phyloP scores from a whole-genome alignment of 495 filamentous ascomycete genomes.

The Aspergillus sclerotioniger region DNA sequence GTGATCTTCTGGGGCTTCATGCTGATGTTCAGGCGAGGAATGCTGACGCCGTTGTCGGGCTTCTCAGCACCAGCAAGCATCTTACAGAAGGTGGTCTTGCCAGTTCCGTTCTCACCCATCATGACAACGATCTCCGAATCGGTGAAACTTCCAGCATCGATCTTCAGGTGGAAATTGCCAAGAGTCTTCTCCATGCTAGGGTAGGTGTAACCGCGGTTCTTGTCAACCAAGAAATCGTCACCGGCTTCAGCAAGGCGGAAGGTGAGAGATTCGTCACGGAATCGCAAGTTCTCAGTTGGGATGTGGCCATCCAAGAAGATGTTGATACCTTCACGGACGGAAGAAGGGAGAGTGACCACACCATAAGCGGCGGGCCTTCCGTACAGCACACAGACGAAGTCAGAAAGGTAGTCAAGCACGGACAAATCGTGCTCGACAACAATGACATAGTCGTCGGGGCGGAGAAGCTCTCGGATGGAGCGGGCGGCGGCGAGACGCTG shows the following conservation, averaged over 20 bases:
- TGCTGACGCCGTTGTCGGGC: conserved; percentile 70
- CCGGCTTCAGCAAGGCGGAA: conserved; percentile 93
- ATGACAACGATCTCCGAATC: conserved; percentile 98
- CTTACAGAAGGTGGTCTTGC: conserved; percentile 96
- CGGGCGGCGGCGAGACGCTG: conserved; percentile 90
- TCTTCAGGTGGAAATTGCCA: conserved; percentile 78
- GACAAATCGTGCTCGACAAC: conserved; percentile 99
- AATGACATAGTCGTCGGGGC: conserved; percentile 91
- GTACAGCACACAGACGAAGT: conserved; percentile 97
- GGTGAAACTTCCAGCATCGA: conserved; percentile 85
- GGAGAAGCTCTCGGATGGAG: conserved; percentile 84
- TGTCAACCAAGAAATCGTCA: conserved; percentile 87
- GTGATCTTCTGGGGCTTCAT: conserved; percentile 99
- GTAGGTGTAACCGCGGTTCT: conserved; percentile 79
- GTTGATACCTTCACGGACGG: conserved; percentile 98
- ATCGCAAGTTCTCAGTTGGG: conserved; percentile 96
- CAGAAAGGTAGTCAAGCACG: conserved; percentile 95
- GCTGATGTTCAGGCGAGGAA: conserved; percentile 93
- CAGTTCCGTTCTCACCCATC: conserved; percentile 98
- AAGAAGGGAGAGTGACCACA: conserved; percentile 95
- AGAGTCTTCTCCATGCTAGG: conserved; percentile 92
- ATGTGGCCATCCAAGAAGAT: conserved; percentile 98
- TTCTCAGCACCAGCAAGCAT: conserved; percentile 91
- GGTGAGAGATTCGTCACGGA: conserved; percentile 93
- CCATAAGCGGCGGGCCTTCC: conserved; percentile 93